A percentile compares a stretch with the other conserved stretches of the same genome.
phyloP scores from a whole-genome alignment of 441 rosid genomes.

The Adansonia madagascariensis region DNA sequence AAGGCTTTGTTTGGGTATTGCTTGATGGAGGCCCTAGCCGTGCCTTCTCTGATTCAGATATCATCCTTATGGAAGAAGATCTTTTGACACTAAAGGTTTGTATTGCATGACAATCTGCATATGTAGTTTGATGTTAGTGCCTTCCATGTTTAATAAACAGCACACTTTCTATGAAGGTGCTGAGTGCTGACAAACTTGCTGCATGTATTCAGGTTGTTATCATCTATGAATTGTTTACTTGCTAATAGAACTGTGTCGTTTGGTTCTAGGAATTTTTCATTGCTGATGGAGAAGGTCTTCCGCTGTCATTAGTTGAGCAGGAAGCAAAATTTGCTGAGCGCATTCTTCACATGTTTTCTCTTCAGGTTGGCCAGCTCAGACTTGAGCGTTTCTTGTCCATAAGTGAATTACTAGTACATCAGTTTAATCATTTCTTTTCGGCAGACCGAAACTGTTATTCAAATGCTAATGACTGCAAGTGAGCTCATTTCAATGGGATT shows the following conservation, averaged over 20 bases:
- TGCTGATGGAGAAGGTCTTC: constrained; percentile 97
- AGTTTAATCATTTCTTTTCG: constrained; percentile 33
- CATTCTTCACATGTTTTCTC: constrained; percentile 73
- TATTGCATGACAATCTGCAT: neutral
- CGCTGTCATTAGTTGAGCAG: constrained; percentile 78
- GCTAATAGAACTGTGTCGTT: constrained; percentile 26
- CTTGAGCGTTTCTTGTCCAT: constrained; percentile 17
- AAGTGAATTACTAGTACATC: constrained; percentile 3
- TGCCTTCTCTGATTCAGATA: constrained; percentile 86
- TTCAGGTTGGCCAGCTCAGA: constrained; percentile 57
- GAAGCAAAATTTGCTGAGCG: constrained; percentile 81
- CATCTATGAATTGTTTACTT: constrained; percentile 5
- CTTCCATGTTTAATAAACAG: neutral
- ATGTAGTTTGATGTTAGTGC: neutral
- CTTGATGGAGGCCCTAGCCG: constrained; percentile 98
- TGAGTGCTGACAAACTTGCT: neutral
- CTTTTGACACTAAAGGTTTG: constrained; percentile 71
- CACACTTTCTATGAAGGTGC: neutral
- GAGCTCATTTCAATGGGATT: constrained; percentile 69
- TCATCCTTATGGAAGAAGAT: constrained; percentile 84
- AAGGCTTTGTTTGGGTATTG: constrained; percentile 80
- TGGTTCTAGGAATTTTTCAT: constrained; percentile 80
- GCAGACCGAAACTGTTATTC: constrained; percentile 79
- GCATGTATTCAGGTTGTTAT: neutral
- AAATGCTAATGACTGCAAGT: constrained; percentile 90